Evolutionary conservation across 2,329 filamentous ascomycete genomes (phyloP), one percentile per base, ranked within the genome.

Genomic region (Rutstroemia sp.): DNA sequence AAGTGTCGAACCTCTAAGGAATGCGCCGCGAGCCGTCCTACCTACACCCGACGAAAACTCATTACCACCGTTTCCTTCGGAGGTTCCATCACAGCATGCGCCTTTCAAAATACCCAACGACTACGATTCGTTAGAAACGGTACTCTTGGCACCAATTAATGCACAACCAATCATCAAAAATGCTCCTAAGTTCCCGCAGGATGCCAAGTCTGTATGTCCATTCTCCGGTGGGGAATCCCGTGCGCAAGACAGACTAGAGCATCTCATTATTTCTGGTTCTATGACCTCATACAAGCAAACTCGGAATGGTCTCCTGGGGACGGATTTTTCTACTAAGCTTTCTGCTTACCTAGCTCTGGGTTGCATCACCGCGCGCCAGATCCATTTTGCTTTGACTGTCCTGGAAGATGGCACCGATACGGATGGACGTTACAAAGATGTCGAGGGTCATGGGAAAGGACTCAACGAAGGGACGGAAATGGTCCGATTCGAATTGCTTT

Each of bases 281-380:
- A 81, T 87, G 71, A 79, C 75, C 0, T 71, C 72, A 1, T 92
- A 92, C 69, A 86, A 88, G 65, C 76, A 81, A 18, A 88, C 85
- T 0, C 79, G 87, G 2, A 90, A 92, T 58, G 86, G 85, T 0
- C 75, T 91, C 1, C 69, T 91, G 0, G 88, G 87, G 1, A 67
- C 75, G 1, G 85, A 90, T 61, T 90, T 85, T 66, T 88, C 84
- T 64, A 90, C 87, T 3, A 92, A 91, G 59, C 73, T 92, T 0
- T 90, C 88, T 0, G 85, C 82, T 0, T 92, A 83, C 67, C 76
- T 92, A 0, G 80, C 87, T 0, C 77, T 88, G 12, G 89, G 89
- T 3, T 87, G 82, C 63, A 75, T 92, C 45, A 87, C 87, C 0
- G 84, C 87, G 1, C 81, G 88, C 1, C 86, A 90, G 66, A 73